phyloP scores from a whole-genome alignment of 495 filamentous ascomycete species.

The Ramalina intermedia region DNA sequence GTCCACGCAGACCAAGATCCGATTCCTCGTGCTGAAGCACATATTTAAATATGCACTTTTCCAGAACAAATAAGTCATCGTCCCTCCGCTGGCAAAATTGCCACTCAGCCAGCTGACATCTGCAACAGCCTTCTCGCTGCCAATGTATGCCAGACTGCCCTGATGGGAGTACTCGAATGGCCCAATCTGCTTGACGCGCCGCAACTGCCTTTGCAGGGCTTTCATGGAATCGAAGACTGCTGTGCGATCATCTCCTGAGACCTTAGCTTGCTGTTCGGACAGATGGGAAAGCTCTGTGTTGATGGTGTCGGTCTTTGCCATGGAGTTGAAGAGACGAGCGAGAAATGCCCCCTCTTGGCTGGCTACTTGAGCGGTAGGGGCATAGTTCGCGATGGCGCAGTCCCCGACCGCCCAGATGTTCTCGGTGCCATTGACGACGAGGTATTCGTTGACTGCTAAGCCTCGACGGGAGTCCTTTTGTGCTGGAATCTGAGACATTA shows the following conservation, averaged over 20 bases:
- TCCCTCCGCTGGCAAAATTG: slow-evolving; percentile 78
- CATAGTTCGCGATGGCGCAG: slow-evolving; percentile 91
- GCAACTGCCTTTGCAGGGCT: slow-evolving; percentile 67
- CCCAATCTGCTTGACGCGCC: slow-evolving; percentile 80
- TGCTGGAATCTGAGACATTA: slow-evolving; percentile 82
- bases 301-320: slow-evolving; percentile 77
- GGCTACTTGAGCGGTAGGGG: slow-evolving; percentile 93
- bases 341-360: slow-evolving; percentile 93
- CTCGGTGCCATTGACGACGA: slow-evolving; percentile 90
- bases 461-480: slow-evolving; percentile 92
- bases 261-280: slow-evolving; percentile 47
- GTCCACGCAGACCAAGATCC: slow-evolving; percentile 80
- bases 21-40: slow-evolving; percentile 96
- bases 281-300: slow-evolving; percentile 54
- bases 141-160: slow-evolving; percentile 93
- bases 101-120: slow-evolving; percentile 97
- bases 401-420: slow-evolving; percentile 90
- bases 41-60: slow-evolving; percentile 94
- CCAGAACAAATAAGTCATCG: slow-evolving; percentile 85
- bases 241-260: slow-evolving; percentile 41
- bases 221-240: slow-evolving; percentile 58
- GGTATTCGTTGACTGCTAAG: slow-evolving; percentile 93
- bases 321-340: slow-evolving; percentile 90
- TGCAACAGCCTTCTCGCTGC: slow-evolving; percentile 91
- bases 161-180: slow-evolving; percentile 98